These are phyloP conservation scores for Diaporthe sp. DNA, from an alignment of 2,329 filamentous ascomycete genomes.

Conservation along the genomic window DNA sequence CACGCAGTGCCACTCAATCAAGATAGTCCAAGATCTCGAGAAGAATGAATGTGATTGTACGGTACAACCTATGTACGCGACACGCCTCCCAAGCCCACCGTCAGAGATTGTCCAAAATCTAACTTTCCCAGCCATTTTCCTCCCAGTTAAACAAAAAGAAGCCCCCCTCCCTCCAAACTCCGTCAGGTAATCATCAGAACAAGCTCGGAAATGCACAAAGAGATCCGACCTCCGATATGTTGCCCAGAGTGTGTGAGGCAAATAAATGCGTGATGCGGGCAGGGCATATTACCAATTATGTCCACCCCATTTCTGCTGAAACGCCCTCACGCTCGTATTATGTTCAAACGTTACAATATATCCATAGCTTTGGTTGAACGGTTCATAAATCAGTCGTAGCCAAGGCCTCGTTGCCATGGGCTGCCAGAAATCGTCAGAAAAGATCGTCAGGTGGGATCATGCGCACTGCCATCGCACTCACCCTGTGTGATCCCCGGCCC, in stretches of 20 bases:
- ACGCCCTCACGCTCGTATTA: conserved; percentile 17
- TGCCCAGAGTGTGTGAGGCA: conserved; percentile 1
- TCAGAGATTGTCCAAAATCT: conserved; percentile 28
- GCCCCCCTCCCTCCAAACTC: conserved; percentile 21
- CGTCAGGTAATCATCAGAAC: conserved; percentile 29
- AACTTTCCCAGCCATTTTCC: conserved; percentile 26
- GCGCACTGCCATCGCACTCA: conserved; percentile 50
- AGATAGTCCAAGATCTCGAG: neutral
- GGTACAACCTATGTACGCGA: conserved; percentile 25
- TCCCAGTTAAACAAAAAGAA: conserved; percentile 12
- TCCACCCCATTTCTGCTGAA: neutral
- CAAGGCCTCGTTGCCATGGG: conserved; percentile 70
- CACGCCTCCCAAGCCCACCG: conserved; percentile 5
- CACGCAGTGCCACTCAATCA: neutral
- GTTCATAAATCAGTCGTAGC: conserved; percentile 59
- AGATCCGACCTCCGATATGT: conserved; percentile 9
- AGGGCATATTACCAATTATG: conserved; percentile 34
- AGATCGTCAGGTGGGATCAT: conserved; percentile 19
- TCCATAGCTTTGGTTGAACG: neutral
- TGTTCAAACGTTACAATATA: conserved; percentile 31
- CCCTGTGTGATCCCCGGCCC: conserved; percentile 61
- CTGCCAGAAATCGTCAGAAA: conserved; percentile 51
- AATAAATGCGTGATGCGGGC: conserved; percentile 5
- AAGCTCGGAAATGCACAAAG: neutral
- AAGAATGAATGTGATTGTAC: conserved; percentile 20